Percentiles rank a stretch among this genome's conserved stretches.
Conservation (phyloP, 2,329 filamentous ascomycete genomes). For the Trichoderma brevicompactum region DNA sequence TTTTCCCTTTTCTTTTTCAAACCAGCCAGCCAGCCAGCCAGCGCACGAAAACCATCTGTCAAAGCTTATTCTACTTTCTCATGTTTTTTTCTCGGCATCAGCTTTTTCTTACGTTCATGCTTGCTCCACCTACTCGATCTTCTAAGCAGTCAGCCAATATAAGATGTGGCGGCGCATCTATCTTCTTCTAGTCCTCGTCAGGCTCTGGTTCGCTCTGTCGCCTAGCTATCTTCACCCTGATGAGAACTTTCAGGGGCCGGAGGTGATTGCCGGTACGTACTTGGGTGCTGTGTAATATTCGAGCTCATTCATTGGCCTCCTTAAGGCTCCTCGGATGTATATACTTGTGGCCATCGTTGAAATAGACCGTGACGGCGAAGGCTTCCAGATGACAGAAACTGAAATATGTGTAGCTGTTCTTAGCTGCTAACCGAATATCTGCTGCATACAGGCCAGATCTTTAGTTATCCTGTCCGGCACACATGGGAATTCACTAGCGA, state of each 20-base stretch:
- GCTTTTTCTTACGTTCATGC: constrained; percentile 35
- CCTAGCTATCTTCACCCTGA: constrained; percentile 98
- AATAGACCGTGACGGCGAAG: not conserved
- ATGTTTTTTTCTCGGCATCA: constrained; percentile 30
- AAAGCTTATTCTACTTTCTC: constrained; percentile 26
- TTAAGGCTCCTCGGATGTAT: not conserved
- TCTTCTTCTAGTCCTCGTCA: constrained; percentile 79
- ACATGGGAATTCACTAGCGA: constrained; percentile 97
- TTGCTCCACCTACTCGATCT: constrained; percentile 34
- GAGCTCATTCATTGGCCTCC: not conserved
- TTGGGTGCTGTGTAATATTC: not conserved
- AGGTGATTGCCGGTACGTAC: constrained; percentile 88
- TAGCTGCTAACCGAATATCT: constrained; percentile 9
- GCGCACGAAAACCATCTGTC: constrained; percentile 2
- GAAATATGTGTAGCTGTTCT: not conserved
- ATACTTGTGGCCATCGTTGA: not conserved
- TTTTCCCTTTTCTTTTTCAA: constrained; percentile 4
- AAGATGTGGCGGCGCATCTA: constrained; percentile 92
- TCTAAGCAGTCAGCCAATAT: constrained; percentile 30
- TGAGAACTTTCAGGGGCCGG: constrained; percentile 98
- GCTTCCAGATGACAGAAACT: not conserved
- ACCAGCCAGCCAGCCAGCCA: constrained; percentile 7
- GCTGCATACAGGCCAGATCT: constrained; percentile 73
- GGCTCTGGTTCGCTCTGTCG: constrained; percentile 91
- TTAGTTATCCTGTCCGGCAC: constrained; percentile 83